A percentile compares a stretch with the other conserved stretches of the same genome.
phyloP scores from a whole-genome alignment of 2,329 filamentous ascomycete genomes.

The Periconia digitata region DNA sequence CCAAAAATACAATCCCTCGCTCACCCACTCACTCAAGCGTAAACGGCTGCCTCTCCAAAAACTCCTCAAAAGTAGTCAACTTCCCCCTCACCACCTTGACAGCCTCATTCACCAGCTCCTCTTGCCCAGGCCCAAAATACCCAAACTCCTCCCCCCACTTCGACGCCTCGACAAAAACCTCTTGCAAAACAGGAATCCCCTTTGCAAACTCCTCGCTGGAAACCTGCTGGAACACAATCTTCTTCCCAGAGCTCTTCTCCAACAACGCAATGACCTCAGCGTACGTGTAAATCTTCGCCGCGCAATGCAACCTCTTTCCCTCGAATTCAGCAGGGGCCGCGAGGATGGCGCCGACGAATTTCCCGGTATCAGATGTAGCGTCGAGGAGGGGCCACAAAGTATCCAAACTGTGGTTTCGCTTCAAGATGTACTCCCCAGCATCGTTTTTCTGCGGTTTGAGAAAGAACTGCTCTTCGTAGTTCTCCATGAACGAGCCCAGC shows the following conservation, averaged over 20 bases:
- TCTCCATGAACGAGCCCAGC: slow-evolving; percentile 15
- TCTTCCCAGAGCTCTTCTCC: slow-evolving; percentile 41
- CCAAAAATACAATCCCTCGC: too few species aligned
- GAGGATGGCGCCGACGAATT: slow-evolving; percentile 42
- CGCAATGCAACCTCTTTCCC: slow-evolving; percentile 47
- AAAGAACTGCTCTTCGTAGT: slow-evolving; percentile 13
- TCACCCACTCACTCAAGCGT: slow-evolving; percentile 11
- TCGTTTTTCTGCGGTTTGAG: slow-evolving; percentile 32
- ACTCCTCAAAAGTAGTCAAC: slow-evolving; percentile 44
- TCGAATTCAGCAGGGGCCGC: slow-evolving; percentile 45
- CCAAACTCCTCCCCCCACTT: slow-evolving; percentile 31
- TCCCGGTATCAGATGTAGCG: slow-evolving; percentile 43
- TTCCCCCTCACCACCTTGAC: slow-evolving; percentile 29
- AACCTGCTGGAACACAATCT: slow-evolving; percentile 13
- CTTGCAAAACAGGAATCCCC: slow-evolving; percentile 1
- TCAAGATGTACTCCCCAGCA: slow-evolving; percentile 33
- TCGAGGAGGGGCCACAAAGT: slow-evolving; percentile 45
- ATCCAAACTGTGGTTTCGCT: slow-evolving; percentile 8
- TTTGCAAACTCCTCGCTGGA: slow-evolving; percentile 12
- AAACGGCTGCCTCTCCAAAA: slow-evolving; percentile 31
- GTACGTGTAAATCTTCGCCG: slow-evolving; percentile 42
- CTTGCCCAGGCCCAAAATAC: slow-evolving; percentile 40
- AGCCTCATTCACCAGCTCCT: slow-evolving; percentile 36
- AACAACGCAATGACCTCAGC: slow-evolving; percentile 45
- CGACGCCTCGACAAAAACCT: slow-evolving; percentile 11